Evolutionary conservation across 73 alveolate species (phyloP), one percentile per base, ranked within the genome.

Genomic region (Paramecium pentaurelia): DNA sequence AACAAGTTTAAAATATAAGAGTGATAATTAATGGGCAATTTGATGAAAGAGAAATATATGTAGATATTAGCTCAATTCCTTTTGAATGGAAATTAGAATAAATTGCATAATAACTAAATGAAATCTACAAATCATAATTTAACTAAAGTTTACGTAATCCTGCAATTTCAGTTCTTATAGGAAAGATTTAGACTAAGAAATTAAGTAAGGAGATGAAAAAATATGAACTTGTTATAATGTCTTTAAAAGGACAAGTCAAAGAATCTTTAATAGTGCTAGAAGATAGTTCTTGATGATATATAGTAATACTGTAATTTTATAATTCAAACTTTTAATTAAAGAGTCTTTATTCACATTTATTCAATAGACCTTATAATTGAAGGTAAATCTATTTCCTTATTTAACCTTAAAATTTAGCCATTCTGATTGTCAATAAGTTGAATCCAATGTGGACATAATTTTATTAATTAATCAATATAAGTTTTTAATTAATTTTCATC

Each of bases 11-110:
- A 80, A 32, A 42, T 34, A 4, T 80, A 28, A 80, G 75, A 80
- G 91, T 80, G 4, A 42, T 80, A 16, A 80, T 80, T 18, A 47
- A 42, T 44, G 91, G 77, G 20, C 45, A 80, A 25, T 80, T 80
- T 80, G 91, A 80, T 32, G 91, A 80, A 80, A 42, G 91, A 80
- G 91, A 80, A 47, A 80, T 80, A 11, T 49, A 7, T 28, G 75
- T 80, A 11, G 91, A 80, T 27, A 80, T 80, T 80, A 32, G 64
- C 6, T 44, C 47, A 44, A 80, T 80, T 8, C 91, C 91, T 27
- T 27, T 25, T 20, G 58, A 47, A 32, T 80, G 91, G 91, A 40
- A 40, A 80, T 80, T 80, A 47, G 71, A 42, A 25, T 44, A 80
- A 80, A 47, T 80, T 27, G 91, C 91, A 6, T 27, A 18, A 45